These are phyloP conservation scores for Termitomyces sp. DNA, from an alignment of 768 basidiomycete species.

Conservation along the genomic window DNA sequence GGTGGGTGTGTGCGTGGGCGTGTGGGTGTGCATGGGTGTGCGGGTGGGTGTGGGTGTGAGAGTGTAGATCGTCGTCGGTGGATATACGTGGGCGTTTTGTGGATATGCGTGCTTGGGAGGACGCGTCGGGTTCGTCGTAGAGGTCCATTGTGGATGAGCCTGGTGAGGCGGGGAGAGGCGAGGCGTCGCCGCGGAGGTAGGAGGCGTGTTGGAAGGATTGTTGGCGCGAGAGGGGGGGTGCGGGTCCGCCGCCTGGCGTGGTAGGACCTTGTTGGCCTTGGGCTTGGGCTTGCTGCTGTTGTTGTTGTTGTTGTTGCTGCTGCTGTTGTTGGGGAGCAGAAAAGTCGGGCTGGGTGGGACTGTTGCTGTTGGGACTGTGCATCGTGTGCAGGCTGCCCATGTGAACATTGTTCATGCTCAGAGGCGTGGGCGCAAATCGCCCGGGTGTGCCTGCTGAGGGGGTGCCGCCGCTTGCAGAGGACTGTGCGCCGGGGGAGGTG, in stretches of 20 bases:
- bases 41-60: neutral
- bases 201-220: constrained; percentile 59
- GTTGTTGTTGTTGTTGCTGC: too few relatives aligned
- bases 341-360: constrained; percentile 38
- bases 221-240: constrained; percentile 53
- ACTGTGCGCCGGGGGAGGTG: constrained; percentile 48
- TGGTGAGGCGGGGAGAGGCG: constrained; percentile 40
- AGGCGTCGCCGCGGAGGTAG: constrained; percentile 30
- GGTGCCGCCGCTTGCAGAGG: neutral
- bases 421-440: constrained; percentile 41
- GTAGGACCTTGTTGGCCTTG: constrained; percentile 13
- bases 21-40: neutral
- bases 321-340: neutral
- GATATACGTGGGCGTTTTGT: constrained; percentile 57
- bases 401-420: constrained; percentile 32
- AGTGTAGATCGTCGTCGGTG: constrained; percentile 26
- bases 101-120: constrained; percentile 28
- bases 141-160: constrained; percentile 39
- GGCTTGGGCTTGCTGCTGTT: constrained; percentile 26
- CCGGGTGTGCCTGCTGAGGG: constrained; percentile 11
- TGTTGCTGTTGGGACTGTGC: constrained; percentile 41
- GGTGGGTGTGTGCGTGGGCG: neutral
- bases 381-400: constrained; percentile 41
- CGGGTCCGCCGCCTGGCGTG: neutral
- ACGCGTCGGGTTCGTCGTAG: constrained; percentile 38